phyloP scores from a whole-genome alignment of 345 rosid genomes.

The Eucalyptus guilfoylei region DNA sequence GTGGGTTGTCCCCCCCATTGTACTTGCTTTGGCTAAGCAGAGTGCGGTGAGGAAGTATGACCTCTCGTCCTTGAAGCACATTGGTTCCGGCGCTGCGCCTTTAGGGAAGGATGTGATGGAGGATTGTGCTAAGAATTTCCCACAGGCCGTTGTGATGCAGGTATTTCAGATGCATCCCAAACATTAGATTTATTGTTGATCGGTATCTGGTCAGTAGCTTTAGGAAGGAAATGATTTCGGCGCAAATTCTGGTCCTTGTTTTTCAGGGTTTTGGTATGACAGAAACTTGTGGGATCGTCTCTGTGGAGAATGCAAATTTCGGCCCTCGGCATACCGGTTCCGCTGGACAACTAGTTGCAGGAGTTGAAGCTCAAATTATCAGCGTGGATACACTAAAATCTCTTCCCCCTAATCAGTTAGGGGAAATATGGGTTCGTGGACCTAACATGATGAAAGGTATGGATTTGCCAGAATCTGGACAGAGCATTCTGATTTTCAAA shows the following conservation, averaged over 20 bases:
- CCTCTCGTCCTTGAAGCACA: conserved; percentile 50
- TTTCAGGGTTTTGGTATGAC: conserved; percentile 92
- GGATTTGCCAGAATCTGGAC: not conserved
- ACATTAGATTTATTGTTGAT: not conserved
- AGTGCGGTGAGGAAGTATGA: conserved; percentile 41
- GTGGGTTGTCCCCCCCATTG: conserved; percentile 85
- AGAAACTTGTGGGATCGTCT: conserved; percentile 60
- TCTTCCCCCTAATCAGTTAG: conserved; percentile 67
- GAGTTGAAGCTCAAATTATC: conserved; percentile 66
- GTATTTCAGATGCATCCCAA: conserved; percentile 11
- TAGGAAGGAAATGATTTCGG: not conserved
- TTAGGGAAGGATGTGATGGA: conserved; percentile 83
- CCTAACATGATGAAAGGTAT: conserved; percentile 89
- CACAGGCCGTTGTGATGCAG: conserved; percentile 46
- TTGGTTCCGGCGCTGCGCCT: conserved; percentile 90
- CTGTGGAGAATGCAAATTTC: conserved; percentile 37
- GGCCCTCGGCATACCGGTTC: conserved; percentile 53
- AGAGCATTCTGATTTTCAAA: not conserved
- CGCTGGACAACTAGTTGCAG: conserved; percentile 56
- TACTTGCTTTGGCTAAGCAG: conserved; percentile 77
- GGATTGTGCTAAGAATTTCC: conserved; percentile 56
- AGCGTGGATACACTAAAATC: conserved; percentile 45
- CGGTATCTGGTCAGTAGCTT: not conserved
- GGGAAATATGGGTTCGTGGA: conserved; percentile 91
- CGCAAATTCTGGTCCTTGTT: not conserved